Evolutionary conservation across 805 yeast species (phyloP), one percentile per base, ranked within the genome.

Genomic region (Candida wancherniae): DNA sequence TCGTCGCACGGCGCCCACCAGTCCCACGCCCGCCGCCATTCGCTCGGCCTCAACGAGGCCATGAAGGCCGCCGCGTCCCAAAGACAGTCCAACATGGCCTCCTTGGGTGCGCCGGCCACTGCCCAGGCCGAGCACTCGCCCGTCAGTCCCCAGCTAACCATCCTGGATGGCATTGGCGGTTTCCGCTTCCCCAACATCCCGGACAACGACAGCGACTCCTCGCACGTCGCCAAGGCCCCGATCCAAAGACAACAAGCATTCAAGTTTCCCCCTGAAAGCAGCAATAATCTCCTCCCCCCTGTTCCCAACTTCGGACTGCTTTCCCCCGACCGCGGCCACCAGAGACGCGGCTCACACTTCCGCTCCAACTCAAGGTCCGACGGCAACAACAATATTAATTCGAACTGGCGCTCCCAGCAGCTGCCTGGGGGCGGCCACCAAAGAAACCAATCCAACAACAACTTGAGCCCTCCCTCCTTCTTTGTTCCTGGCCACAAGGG

Each of bases 61-160:
- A 87, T 84, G 48, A 80, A 80, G 45, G 97, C 97, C 5, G 98
- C 98, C n/a, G 96, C 96, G 4, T 80, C 79, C 44, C 92, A 85
- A 53, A 72, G 87, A 55, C 66, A 61, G 37, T 51, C 54, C 21
- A 65, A 65, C 41, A 47, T 60, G 43, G 49, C 55, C 15, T 47
- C 67, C 3, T 53, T 58, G 14, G 39, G 39, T 16, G 44, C 36
- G 5, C 18, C 23, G 9, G 17, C 40, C 4, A 24, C 28, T 4
- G 13, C 44, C 10, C 15, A 13, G 8, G 11, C 36, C 14, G 44
- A 34, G 10, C 31, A 36, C 14, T 20, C 40, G 10, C 63, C 42
- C 12, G 32, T 47, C 37, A 28, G 42, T 15, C 42, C 42, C 4
- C 37, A 27, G 19, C 34, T 24, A 15, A 24, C 15, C 13, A 13